phyloP scores from a whole-genome alignment of 306 rosid genomes.

The Luffa acutangula region DNA sequence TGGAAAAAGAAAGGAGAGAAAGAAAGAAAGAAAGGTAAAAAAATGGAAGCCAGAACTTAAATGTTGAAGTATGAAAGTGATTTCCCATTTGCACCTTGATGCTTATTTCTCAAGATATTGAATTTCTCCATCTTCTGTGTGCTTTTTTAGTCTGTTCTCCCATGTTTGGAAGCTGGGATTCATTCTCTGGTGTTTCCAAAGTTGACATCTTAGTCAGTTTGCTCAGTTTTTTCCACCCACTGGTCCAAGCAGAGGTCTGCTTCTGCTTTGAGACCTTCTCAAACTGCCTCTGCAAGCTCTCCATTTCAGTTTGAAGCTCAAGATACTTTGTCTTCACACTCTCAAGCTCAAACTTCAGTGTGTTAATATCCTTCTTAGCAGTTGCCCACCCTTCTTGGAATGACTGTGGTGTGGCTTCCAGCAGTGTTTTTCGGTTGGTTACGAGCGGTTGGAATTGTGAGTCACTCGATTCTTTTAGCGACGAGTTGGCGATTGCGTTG shows the following conservation, averaged over 20 bases:
- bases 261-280: constrained; percentile 80
- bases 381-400: constrained; percentile 97
- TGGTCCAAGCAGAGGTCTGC: constrained; percentile 78
- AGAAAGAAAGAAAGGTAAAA: neutral
- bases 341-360: constrained; percentile 85
- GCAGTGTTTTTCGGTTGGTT: constrained; percentile 63
- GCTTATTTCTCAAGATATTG: constrained; percentile 43
- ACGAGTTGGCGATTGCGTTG: constrained; percentile 53
- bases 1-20: constrained; percentile 8
- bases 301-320: constrained; percentile 85
- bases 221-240: constrained; percentile 96
- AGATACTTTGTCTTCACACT: constrained; percentile 68
- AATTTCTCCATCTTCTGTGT: constrained; percentile 92
- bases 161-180: constrained; percentile 23
- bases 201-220: constrained; percentile 51
- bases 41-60: constrained; percentile 10
- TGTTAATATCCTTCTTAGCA: constrained; percentile 91
- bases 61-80: constrained; percentile 1
- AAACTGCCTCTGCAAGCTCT: constrained; percentile 74
- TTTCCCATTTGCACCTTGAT: neutral
- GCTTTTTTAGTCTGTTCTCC: constrained; percentile 47
- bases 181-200: constrained; percentile 43
- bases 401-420: constrained; percentile 89
- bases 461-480: constrained; percentile 54
- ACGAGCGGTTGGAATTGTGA: constrained; percentile 56